These are phyloP conservation scores for Amaranthus palmeri DNA, from an alignment of 148 eudicot species.

Conservation along the genomic window DNA sequence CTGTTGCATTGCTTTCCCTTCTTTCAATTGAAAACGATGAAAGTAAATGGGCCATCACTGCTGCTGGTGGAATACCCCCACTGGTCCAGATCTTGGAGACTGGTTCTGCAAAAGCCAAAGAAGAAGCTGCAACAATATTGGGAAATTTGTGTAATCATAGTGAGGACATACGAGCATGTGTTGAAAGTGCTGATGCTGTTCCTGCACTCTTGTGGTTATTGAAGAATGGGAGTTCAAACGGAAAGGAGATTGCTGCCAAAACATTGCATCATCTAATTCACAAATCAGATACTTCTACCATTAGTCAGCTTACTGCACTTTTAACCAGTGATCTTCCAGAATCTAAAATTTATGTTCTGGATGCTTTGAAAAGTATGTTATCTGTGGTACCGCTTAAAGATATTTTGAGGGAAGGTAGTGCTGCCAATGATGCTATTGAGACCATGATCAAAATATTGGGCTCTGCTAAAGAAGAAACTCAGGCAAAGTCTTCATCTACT, in stretches of 20 bases:
- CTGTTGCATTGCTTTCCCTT: conserved; percentile 92
- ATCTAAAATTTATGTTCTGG: conserved; percentile 84
- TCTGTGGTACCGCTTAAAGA: conserved; percentile 72
- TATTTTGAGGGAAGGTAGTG: conserved; percentile 88
- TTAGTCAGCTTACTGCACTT: conserved; percentile 91
- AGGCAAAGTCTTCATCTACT: conserved; percentile 83
- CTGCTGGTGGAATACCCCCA: conserved; percentile 99
- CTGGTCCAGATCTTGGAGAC: conserved; percentile 98
- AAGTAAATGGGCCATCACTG: conserved; percentile 98
- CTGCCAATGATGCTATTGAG: conserved; percentile 95
- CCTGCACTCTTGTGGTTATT: conserved; percentile 96
- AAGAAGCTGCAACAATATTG: conserved; percentile 91
- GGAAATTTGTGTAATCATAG: conserved; percentile 98
- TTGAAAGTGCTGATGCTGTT: conserved; percentile 99
- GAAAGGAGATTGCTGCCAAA: conserved; percentile 94
- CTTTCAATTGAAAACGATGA: conserved; percentile 92
- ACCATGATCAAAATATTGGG: conserved; percentile 72
- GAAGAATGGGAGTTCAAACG: conserved; percentile 91
- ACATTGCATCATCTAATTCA: conserved; percentile 92
- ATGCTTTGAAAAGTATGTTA: conserved; percentile 89
- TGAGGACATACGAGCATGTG: conserved; percentile 98
- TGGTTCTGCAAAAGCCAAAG: conserved; percentile 94
- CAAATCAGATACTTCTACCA: conserved; percentile 91
- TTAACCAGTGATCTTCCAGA: conserved; percentile 94
- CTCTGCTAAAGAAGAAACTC: conserved; percentile 85